These are phyloP conservation scores for Dactylellina cionopaga DNA, from an alignment of 2,329 filamentous ascomycete species.

Conservation along the genomic window DNA sequence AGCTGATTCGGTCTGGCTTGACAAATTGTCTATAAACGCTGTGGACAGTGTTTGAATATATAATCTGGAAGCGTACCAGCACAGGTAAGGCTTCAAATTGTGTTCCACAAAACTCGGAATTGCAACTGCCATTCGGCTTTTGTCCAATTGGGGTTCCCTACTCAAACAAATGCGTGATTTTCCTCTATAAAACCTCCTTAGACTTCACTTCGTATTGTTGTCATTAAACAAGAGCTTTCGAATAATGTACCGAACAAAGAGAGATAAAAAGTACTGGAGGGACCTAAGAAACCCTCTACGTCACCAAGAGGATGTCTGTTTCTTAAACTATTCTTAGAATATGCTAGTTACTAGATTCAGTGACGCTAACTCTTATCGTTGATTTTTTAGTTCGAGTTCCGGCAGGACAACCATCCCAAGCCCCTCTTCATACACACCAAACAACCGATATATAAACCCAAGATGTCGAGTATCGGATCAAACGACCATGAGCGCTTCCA, in stretches of 20 bases:
- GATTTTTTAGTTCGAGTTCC: conserved; percentile 9
- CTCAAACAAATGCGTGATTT: too few species aligned
- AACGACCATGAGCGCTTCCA: conserved; percentile 24
- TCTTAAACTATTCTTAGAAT: too few species aligned
- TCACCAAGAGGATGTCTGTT: conserved; percentile 48
- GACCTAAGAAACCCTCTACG: conserved; percentile 19
- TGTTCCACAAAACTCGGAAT: background rate
- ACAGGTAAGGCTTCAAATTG: conserved; percentile 5
- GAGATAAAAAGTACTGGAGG: conserved; percentile 41
- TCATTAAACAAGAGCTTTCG: background rate
- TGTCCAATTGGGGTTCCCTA: too few species aligned
- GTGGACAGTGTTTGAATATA: conserved; percentile 14
- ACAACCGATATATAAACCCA: conserved; percentile 6
- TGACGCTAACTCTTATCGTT: background rate
- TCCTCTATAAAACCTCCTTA: too few species aligned
- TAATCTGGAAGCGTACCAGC: background rate
- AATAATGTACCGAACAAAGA: conserved; percentile 34
- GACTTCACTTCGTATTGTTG: background rate
- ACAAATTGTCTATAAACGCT: conserved; percentile 21
- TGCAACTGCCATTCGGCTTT: background rate
- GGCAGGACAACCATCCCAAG: background rate
- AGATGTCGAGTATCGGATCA: conserved; percentile 25
- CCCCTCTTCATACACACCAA: background rate
- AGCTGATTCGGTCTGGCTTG: background rate
- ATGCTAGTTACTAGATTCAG: too few species aligned